phyloP scores from a whole-genome alignment of 2,329 filamentous ascomycete genomes.

The Pestalotiopsis sp. region DNA sequence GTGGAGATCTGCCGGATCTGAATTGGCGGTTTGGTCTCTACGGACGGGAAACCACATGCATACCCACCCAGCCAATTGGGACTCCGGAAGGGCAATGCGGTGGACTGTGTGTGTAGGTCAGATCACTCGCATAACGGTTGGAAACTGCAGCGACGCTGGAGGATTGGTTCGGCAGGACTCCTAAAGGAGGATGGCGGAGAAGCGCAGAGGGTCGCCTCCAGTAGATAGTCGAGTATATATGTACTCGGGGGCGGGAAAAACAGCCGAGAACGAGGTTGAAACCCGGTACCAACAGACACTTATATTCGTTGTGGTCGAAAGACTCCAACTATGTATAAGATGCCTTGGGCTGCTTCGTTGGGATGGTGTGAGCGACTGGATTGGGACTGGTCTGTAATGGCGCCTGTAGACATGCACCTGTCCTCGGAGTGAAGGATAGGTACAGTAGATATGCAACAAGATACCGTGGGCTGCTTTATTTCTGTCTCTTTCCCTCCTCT shows the following conservation, averaged over 20 bases:
- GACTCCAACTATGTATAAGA: background rate
- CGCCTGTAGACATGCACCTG: slow-evolving; percentile 13
- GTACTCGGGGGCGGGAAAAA: slow-evolving; percentile 28
- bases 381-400: background rate
- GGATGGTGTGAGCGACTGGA: background rate
- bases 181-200: slow-evolving; percentile 31
- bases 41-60: slow-evolving; percentile 51
- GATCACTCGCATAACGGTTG: slow-evolving; percentile 34
- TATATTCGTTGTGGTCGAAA: background rate
- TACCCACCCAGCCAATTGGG: slow-evolving; percentile 46
- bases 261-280: slow-evolving; percentile 27
- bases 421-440: slow-evolving; percentile 16
- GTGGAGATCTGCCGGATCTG: slow-evolving; percentile 35
- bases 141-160: slow-evolving; percentile 37
- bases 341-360: background rate
- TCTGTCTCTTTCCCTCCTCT: slow-evolving; percentile 15
- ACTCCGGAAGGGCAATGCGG: slow-evolving; percentile 36
- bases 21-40: slow-evolving; percentile 38
- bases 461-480: background rate
- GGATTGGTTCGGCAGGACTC: slow-evolving; percentile 31
- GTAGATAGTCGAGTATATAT: slow-evolving; percentile 14
- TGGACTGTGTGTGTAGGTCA: slow-evolving; percentile 35
- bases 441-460: slow-evolving; percentile 21
- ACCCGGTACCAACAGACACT: slow-evolving; percentile 29
- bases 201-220: slow-evolving; percentile 18